These are phyloP conservation scores for Termitomyces sp. DNA, from an alignment of 768 basidiomycete genomes.

Conservation along the genomic window DNA sequence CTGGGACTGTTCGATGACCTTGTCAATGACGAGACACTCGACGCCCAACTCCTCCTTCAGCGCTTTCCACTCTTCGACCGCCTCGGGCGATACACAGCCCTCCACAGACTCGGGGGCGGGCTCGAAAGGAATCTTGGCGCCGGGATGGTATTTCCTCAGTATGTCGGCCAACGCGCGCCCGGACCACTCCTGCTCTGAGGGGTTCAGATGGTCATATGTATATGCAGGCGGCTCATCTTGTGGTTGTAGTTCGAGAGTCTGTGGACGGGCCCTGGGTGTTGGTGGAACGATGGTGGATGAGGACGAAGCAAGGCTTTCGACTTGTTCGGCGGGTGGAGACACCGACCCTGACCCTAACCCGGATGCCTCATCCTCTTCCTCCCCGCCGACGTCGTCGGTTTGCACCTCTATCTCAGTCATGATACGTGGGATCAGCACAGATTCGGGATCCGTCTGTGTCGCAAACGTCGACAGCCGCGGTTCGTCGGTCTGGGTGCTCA, in stretches of 20 bases:
- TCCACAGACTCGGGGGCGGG: conserved; percentile 24
- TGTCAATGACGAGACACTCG: conserved; percentile 74
- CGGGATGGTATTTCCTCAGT: conserved; percentile 71
- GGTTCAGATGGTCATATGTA: conserved; percentile 43
- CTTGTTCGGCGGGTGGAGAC: conserved; percentile 38
- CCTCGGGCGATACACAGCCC: conserved; percentile 63
- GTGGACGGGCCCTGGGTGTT: conserved; percentile 53
- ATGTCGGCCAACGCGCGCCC: conserved; percentile 52
- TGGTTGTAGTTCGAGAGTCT: conserved; percentile 25
- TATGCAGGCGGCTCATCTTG: conserved; percentile 75
- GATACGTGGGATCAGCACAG: conserved; percentile 32
- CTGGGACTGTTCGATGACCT: conserved; percentile 45
- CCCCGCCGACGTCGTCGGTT: conserved; percentile 46
- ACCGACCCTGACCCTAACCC: conserved; percentile 36
- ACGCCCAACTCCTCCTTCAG: conserved; percentile 79
- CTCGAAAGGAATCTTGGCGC: conserved; percentile 44
- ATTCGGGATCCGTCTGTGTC: conserved; percentile 32
- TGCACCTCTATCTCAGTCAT: conserved; percentile 62
- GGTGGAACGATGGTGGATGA: conserved; percentile 72
- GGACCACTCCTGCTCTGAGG: conserved; percentile 44
- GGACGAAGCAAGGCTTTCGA: conserved; percentile 65
- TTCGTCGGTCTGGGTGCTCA: conserved; percentile 59
- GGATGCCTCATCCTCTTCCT: conserved; percentile 11
- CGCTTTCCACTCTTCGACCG: conserved; percentile 73
- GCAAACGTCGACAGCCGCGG: conserved; percentile 22